Conservation (phyloP, 352 stramenopile species). For the Globisporangium orthogonon region DNA sequence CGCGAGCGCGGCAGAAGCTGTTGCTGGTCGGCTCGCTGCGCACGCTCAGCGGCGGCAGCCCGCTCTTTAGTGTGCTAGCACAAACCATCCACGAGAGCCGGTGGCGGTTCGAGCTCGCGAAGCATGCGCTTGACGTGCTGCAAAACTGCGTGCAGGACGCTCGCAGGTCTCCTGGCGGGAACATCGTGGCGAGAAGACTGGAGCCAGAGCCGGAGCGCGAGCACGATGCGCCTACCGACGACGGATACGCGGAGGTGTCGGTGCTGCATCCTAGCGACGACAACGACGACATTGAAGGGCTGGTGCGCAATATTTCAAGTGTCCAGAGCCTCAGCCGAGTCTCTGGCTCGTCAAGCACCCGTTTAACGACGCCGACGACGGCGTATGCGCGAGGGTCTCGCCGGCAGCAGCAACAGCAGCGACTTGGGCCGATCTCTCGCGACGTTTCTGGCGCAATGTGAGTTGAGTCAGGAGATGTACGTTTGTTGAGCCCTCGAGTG, state of each 20-base stretch:
- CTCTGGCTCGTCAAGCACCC: no score
- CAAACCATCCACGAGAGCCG: conserved; percentile 28
- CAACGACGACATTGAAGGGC: conserved; percentile 39
- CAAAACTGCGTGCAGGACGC: conserved; percentile 15
- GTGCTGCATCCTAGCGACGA: conserved; percentile 22
- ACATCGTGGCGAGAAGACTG: not conserved
- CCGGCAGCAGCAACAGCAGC: conserved; percentile 2
- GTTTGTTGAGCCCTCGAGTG: not conserved
- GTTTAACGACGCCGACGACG: no score
- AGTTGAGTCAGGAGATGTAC: not conserved
- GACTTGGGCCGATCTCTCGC: conserved; percentile 30
- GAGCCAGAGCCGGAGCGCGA: conserved; percentile 29
- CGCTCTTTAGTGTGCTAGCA: conserved; percentile 45
- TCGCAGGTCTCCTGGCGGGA: not conserved
- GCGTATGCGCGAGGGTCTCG: no score
- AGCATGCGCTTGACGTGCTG: conserved; percentile 26
- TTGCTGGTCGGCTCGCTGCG: conserved; percentile 64
- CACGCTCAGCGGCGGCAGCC: conserved; percentile 53
- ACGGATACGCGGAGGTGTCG: conserved; percentile 22
- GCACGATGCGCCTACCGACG: conserved; percentile 3
- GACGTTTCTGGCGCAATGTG: conserved; percentile 27
- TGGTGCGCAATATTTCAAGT: conserved; percentile 24
- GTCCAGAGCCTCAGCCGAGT: conserved; percentile 5
- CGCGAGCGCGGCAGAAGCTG: conserved; percentile 83
- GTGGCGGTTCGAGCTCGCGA: conserved; percentile 33